A percentile compares a stretch with the other conserved stretches of the same genome.
phyloP scores from a whole-genome alignment of 2,329 filamentous ascomycete species.

The Fusarium tjaetaba region DNA sequence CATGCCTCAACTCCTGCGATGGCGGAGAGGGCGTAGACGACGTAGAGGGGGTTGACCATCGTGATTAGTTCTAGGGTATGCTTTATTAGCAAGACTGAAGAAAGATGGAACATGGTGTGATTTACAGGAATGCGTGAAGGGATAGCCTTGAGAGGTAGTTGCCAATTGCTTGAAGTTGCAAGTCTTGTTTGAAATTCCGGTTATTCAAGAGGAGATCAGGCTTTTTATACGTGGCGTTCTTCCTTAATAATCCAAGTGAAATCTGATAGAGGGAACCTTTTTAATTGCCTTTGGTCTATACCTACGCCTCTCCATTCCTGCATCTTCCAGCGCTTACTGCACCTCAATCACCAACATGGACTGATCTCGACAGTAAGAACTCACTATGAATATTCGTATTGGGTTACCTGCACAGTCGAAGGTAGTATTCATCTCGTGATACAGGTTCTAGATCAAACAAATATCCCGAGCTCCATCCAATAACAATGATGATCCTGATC shows the following conservation, averaged over 20 bases:
- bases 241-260: fast-evolving
- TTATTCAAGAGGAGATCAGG: neutral
- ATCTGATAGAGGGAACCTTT: neutral
- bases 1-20: neutral
- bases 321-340: neutral
- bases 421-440: neutral
- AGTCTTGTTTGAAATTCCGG: neutral
- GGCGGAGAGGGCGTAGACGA: neutral
- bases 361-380: neutral
- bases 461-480: neutral
- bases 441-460: neutral
- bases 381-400: neutral
- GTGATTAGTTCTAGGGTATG: fast-evolving
- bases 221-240: neutral
- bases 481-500: neutral
- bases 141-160: no score
- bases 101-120: fast-evolving
- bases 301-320: neutral
- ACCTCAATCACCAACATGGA: neutral
- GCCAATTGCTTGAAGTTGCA: neutral
- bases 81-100: neutral
- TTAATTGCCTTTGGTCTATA: no score
- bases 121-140: neutral
- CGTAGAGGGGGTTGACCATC: neutral
- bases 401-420: neutral